Conservation (phyloP, 192 early-diverging fungal genomes). For the Coemansia sp. region DNA sequence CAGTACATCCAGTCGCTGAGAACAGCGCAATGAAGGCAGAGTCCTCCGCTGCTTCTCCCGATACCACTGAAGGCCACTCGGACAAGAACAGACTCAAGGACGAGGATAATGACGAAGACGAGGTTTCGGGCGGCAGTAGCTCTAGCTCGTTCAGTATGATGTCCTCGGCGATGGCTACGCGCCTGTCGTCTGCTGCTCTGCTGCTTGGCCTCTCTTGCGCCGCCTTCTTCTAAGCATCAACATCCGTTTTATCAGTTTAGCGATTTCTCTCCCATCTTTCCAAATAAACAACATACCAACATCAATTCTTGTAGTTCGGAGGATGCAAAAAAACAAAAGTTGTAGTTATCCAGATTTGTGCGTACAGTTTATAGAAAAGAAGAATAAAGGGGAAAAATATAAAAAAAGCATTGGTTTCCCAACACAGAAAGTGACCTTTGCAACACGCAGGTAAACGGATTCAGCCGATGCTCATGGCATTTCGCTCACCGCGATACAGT, state of each 20-base stretch:
- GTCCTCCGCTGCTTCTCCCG: neutral
- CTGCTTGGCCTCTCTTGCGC: neutral
- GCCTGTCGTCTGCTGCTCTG: constrained; percentile 1
- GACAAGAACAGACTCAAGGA: constrained; percentile 11
- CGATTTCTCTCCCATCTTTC: no score
- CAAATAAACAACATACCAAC: no score
- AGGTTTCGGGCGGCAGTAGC: constrained; percentile 2
- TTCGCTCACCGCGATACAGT: constrained; percentile 56
- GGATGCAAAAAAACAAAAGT: neutral
- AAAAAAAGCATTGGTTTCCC: constrained; percentile 11
- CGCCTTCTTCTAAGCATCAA: neutral
- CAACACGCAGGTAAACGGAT: neutral
- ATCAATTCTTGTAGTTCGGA: neutral
- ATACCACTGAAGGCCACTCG: neutral
- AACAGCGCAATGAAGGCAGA: neutral
- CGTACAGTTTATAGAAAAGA: neutral
- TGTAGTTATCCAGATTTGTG: neutral
- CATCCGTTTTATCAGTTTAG: neutral
- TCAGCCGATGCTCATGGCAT: constrained; percentile 48
- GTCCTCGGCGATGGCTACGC: neutral
- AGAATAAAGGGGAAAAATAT: constrained; percentile 10
- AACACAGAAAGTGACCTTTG: neutral
- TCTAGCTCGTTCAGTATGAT: constrained; percentile 1
- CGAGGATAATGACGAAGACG: constrained; percentile 24
- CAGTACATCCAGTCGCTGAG: neutral